phyloP scores from a whole-genome alignment of 208 protist species.

The Paratrypanosoma confusum region DNA sequence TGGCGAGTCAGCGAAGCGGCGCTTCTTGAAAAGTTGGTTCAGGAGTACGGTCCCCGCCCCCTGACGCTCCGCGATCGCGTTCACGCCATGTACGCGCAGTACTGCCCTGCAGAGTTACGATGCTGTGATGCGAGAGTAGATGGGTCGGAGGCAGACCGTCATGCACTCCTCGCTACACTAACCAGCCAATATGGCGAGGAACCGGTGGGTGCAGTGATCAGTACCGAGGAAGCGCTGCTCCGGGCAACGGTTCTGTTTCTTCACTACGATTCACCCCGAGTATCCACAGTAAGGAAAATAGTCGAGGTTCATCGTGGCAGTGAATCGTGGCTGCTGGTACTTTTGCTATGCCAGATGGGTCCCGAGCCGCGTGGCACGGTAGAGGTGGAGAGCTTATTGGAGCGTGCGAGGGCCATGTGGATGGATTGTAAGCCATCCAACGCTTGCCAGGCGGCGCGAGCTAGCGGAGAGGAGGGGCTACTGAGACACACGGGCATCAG shows the following conservation, averaged over 20 bases:
- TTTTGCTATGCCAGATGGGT: constrained; percentile 12
- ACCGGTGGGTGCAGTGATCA: constrained; percentile 2
- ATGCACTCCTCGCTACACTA: constrained; percentile 4
- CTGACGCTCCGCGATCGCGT: constrained; percentile 13
- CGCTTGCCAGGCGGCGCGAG: no score
- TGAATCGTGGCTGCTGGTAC: constrained; percentile 12
- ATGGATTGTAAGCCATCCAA: no score
- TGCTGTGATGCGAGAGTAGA: constrained; percentile 7
- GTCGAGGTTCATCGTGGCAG: constrained; percentile 2
- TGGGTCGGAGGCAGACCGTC: constrained; percentile 3
- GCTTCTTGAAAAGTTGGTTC: constrained; percentile 6
- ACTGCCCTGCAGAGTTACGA: constrained; percentile 4
- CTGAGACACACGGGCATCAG: no score
- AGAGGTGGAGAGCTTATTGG: no score
- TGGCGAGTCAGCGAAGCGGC: constrained; percentile 9
- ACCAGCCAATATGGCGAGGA: constrained; percentile 10
- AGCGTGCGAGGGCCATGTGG: no score
- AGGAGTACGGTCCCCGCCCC: constrained; percentile 8
- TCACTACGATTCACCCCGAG: constrained; percentile 6
- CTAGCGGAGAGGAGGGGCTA: no score
- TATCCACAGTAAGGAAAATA: background rate
- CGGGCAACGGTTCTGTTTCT: constrained; percentile 8
- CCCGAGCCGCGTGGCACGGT: constrained; percentile 5
- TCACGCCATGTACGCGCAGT: constrained; percentile 12
- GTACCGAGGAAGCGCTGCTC: background rate